These are phyloP conservation scores for Hsuehochloa calcarea DNA, from an alignment of 176 grass and related monocot genomes.

Conservation along the genomic window DNA sequence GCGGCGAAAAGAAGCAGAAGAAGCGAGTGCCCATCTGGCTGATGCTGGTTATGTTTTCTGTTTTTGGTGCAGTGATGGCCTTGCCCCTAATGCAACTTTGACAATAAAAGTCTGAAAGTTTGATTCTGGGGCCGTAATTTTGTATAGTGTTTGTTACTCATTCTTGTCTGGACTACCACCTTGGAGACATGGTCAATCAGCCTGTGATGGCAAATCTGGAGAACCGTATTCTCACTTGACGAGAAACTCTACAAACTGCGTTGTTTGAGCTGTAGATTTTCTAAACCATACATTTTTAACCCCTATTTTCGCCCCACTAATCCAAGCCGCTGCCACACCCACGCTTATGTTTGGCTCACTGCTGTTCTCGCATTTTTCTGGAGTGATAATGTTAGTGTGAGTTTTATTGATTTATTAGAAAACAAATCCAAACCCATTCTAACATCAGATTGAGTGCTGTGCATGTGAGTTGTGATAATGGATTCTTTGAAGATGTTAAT, in stretches of 20 bases:
- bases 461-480: neutral
- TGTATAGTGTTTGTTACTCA: conserved; percentile 71
- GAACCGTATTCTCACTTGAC: conserved; percentile 33
- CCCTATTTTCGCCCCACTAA: neutral
- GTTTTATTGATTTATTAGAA: neutral
- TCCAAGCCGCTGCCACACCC: neutral
- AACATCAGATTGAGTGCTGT: neutral
- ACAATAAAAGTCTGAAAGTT: conserved; percentile 31
- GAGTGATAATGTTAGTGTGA: neutral
- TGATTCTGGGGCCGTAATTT: conserved; percentile 46
- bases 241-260: neutral
- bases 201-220: conserved; percentile 41
- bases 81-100: conserved; percentile 97
- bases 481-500: neutral
- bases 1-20: conserved; percentile 52
- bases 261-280: neutral
- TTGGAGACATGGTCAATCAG: conserved; percentile 21
- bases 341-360: neutral
- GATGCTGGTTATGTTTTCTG: conserved; percentile 74
- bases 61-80: conserved; percentile 84
- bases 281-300: neutral
- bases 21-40: conserved; percentile 84
- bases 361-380: neutral
- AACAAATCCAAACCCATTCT: neutral
- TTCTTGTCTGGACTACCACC: conserved; percentile 29